Base-by-base conservation (phyloP, 2,329 filamentous ascomycete species). In the Apiospora hydei region DNA sequence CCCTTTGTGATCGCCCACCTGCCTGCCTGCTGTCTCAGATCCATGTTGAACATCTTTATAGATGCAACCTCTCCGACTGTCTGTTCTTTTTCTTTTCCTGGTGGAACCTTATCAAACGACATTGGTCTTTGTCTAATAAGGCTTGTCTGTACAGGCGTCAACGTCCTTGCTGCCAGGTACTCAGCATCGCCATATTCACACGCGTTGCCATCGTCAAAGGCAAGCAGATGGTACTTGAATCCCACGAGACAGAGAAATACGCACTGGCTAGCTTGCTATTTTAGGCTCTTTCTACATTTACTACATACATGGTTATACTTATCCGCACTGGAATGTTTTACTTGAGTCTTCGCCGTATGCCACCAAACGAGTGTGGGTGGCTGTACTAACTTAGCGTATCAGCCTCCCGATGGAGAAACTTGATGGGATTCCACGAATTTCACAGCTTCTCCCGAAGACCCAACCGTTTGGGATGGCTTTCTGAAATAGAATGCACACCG, bases 41-140 rank as follows among this genome's bases (percentile, higher is more conserved):
- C 57, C 57, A 64, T 64, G 57, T 64, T 41, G 57, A 64, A 64
- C 57, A 64, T 64, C 57, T 41, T 64, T 41, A 41, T 64, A 64
- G 57, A 41, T 64, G 57, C 57, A 64, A 41, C 57, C 57, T 64
- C 57, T 64, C 24, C 57, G 57, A n/a, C 34, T n/a, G 57, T 41
- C 34, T 64, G 57, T 64, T 64, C 57, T 64, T 64, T 64, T 64
- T 41, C 7, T 61, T 3, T 18, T 10, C 14, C 34, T 14, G 34
- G 34, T 64, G 57, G 34, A 64, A 64, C 57, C 57, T 64, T 64
- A 64, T 64, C 18, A 64, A 38, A 41, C 34, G 57, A 10, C 34
- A 64, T 64, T 64, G 57, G 21, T n/a, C 18, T 64, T n/a, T 64
- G 57, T 64, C 34, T 14, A 64, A n/a, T 14, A 64, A 14, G 16